phyloP scores from a whole-genome alignment of 805 yeast species.

The Alloascoidea hylecoeti region DNA sequence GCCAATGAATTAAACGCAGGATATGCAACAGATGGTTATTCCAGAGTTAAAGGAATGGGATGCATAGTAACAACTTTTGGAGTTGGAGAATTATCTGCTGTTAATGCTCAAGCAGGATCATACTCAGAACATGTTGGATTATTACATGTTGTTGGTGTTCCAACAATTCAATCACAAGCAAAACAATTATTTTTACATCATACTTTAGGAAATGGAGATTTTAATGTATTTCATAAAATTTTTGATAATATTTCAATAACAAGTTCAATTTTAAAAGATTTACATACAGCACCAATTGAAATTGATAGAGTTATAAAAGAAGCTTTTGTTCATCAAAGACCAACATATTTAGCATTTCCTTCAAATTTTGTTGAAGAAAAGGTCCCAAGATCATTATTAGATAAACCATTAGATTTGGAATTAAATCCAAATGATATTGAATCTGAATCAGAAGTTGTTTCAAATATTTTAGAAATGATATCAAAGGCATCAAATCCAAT shows the following conservation, averaged over 20 bases:
- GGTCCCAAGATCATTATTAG: slow-evolving; percentile 42
- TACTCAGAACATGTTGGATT: slow-evolving; percentile 84
- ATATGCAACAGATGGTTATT: slow-evolving; percentile 81
- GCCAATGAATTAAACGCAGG: slow-evolving; percentile 86
- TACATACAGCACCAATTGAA: slow-evolving; percentile 49
- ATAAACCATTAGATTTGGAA: slow-evolving; percentile 49
- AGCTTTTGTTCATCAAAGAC: slow-evolving; percentile 61
- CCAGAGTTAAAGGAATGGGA: slow-evolving; percentile 65
- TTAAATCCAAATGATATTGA: slow-evolving; percentile 43
- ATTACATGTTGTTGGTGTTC: slow-evolving; percentile 77
- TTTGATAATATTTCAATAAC: slow-evolving; percentile 58
- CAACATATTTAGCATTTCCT: slow-evolving; percentile 74
- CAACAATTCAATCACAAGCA: slow-evolving; percentile 60
- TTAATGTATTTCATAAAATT: slow-evolving; percentile 61
- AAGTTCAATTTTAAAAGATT: slow-evolving; percentile 48
- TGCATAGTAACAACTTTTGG: slow-evolving; percentile 77
- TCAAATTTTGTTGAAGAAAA: slow-evolving; percentile 61
- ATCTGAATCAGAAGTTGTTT: slow-evolving; percentile 50
- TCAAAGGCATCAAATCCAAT: slow-evolving; percentile 51
- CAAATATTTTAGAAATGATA: slow-evolving; percentile 35
- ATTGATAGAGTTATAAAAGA: slow-evolving; percentile 64
- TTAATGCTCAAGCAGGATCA: slow-evolving; percentile 80
- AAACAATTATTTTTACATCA: slow-evolving; percentile 66
- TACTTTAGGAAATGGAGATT: slow-evolving; percentile 75
- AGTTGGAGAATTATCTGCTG: slow-evolving; percentile 77